Conservation (phyloP, 2,329 filamentous ascomycete genomes). For the Huntiella bhutanensis region DNA sequence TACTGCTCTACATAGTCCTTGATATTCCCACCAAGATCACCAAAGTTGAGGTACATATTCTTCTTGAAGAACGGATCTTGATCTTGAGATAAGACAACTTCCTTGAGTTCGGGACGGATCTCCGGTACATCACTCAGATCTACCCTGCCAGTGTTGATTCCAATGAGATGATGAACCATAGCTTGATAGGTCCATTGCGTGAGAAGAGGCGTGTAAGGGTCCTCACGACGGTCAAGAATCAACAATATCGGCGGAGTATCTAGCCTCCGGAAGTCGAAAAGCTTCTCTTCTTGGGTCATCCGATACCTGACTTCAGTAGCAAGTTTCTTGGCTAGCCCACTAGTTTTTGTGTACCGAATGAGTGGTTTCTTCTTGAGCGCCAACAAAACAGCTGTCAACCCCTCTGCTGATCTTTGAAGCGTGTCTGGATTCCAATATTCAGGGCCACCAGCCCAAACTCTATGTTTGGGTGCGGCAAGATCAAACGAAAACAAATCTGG, state of each 20-base stretch:
- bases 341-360: conserved; percentile 85
- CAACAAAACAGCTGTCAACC: conserved; percentile 63
- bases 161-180: conserved; percentile 96
- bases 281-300: conserved; percentile 84
- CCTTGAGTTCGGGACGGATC: conserved; percentile 67
- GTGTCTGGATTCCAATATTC: conserved; percentile 86
- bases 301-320: conserved; percentile 83
- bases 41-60: conserved; percentile 98
- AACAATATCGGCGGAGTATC: conserved; percentile 89
- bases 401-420: conserved; percentile 71
- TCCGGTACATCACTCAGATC: conserved; percentile 72
- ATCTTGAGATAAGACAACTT: conserved; percentile 89
- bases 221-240: conserved; percentile 77
- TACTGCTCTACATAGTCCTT: conserved; percentile 98
- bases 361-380: conserved; percentile 93
- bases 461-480: conserved; percentile 50
- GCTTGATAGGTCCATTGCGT: conserved; percentile 99
- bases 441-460: conserved; percentile 63
- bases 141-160: conserved; percentile 87
- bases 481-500: conserved; percentile 77
- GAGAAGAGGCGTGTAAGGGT: conserved; percentile 81
- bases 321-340: conserved; percentile 74
- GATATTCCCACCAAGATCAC: conserved; percentile 84
- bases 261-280: conserved; percentile 89
- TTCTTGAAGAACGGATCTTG: conserved; percentile 98